phyloP scores from a whole-genome alignment of 2,329 filamentous ascomycete genomes.

The Tympanopsis confertula region DNA sequence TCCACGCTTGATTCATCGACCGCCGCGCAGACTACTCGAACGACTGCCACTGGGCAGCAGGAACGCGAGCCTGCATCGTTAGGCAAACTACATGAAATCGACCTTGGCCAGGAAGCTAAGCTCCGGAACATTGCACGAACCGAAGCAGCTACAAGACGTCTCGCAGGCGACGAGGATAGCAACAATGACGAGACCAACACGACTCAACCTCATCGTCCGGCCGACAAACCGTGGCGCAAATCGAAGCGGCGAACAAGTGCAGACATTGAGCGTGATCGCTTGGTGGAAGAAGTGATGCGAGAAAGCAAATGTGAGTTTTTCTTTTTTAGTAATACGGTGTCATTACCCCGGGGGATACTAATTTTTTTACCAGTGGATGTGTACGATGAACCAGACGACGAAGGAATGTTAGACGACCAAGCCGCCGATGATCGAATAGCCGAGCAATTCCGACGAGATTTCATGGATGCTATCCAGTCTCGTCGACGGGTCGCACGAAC shows the following conservation, averaged over 20 bases:
- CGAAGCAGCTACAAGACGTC: conserved; percentile 23
- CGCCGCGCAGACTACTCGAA: neutral
- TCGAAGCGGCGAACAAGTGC: conserved; percentile 35
- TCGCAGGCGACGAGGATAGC: conserved; percentile 19
- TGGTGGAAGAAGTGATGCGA: conserved; percentile 41
- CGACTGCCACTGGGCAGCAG: conserved; percentile 5
- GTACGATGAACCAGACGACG: conserved; percentile 24
- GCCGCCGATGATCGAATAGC: neutral
- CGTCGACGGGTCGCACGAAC: conserved; percentile 23
- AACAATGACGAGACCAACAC: conserved; percentile 7
- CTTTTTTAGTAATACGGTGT: neutral
- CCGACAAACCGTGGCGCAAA: conserved; percentile 27
- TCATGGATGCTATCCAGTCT: conserved; percentile 41
- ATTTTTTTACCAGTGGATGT: conserved; percentile 28
- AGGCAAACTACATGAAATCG: conserved; percentile 44
- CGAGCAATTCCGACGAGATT: conserved; percentile 38
- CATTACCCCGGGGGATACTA: conserved; percentile 5
- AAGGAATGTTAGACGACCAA: conserved; percentile 26
- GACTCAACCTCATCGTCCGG: conserved; percentile 16
- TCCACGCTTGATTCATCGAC: conserved; percentile 2
- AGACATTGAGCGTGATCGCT: conserved; percentile 36
- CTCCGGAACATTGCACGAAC: conserved; percentile 16
- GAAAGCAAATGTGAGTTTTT: conserved; percentile 35
- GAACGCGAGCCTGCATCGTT: conserved; percentile 34
- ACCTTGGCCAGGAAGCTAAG: conserved; percentile 30